Base-by-base conservation (phyloP, 1,284 basidiomycete genomes). In the Phylloboletellus chloephorus region DNA sequence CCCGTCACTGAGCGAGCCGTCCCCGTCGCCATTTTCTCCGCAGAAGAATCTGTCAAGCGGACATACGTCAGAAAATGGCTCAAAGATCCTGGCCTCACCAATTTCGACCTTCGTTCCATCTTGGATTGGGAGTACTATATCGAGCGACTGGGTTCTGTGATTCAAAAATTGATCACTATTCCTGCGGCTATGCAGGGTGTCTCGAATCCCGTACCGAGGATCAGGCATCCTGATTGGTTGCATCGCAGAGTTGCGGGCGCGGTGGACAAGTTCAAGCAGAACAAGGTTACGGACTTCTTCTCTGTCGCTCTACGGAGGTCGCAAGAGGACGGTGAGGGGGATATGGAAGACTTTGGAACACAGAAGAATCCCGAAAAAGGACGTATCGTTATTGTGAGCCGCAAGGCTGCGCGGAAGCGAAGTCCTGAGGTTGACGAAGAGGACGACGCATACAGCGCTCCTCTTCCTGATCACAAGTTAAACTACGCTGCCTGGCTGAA, bases 81-180 rank as follows among this genome's bases (percentile, higher is more conserved):
- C 45, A 96, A 94, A 65, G 94, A 99, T 65, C 90, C 83, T 61
- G 79, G 83, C 52, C 72, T 98, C 23, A 72, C 78, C 31, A 85
- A 83, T 55, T 98, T 99, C 57, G 94, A 98, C 44, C 70, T 99
- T 38, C 83, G 96, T 11, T 85, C 86, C 8, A 97, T 99, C 53
- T 75, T 99, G 49, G 96, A 99, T 64, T 99, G 96, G 96, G 77
- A 83, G 20, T 99, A 99, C 65, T 99, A 98, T 67, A 96, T 97
- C 56, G 96, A 98, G 58, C 87, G 96, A 17, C 71, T 99, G 24
- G 96, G 96, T 7, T 95, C 93, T 1, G 96, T 98, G 51, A 94
- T 99, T 46, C 96, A 98, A 67, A 99, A 99, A 61, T 74, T 99
- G 41, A 98, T 99, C 66, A 99, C 96, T 3, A 99, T 99, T 54